Evolutionary conservation across 352 stramenopile species (phyloP).

Genomic region (Globisporangium orthogonon): DNA sequence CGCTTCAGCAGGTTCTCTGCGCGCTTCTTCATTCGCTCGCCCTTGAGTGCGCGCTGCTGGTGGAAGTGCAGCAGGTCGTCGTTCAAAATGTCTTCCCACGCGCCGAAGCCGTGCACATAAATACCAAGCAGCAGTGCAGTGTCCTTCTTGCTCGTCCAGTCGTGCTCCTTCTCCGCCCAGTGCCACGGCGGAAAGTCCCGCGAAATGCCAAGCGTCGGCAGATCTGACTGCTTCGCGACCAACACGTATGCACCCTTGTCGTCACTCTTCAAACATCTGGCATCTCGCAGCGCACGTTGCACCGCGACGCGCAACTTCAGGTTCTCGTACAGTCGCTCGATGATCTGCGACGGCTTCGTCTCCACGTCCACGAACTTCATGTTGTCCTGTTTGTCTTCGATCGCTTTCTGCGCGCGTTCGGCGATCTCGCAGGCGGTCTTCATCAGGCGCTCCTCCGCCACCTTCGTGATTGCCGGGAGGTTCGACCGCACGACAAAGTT

Average conservation of each 20-base stretch:
- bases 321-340: conserved; percentile 84
- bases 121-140: conserved; percentile 73
- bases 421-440: conserved; percentile 61
- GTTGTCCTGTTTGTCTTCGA: conserved; percentile 64
- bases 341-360: conserved; percentile 59
- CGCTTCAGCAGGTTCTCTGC: conserved; percentile 79
- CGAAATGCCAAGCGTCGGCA: conserved; percentile 54
- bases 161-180: conserved; percentile 78
- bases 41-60: conserved; percentile 73
- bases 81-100: conserved; percentile 83
- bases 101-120: conserved; percentile 81
- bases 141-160: conserved; percentile 77
- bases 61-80: conserved; percentile 77
- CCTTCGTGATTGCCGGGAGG: conserved; percentile 44
- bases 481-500: conserved; percentile 72
- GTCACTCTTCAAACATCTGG: conserved; percentile 29
- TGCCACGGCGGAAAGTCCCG: conserved; percentile 64
- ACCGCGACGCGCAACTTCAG: conserved; percentile 80
- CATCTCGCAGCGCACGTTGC: conserved; percentile 57
- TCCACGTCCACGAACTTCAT: conserved; percentile 79
- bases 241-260: conserved; percentile 65
- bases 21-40: conserved; percentile 79
- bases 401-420: conserved; percentile 35
- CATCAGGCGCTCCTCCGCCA: conserved; percentile 43
- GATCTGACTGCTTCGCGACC: conserved; percentile 60